Evolutionary conservation across 768 basidiomycete genomes (phyloP).

Genomic region (Rossbeevera mucosa): DNA sequence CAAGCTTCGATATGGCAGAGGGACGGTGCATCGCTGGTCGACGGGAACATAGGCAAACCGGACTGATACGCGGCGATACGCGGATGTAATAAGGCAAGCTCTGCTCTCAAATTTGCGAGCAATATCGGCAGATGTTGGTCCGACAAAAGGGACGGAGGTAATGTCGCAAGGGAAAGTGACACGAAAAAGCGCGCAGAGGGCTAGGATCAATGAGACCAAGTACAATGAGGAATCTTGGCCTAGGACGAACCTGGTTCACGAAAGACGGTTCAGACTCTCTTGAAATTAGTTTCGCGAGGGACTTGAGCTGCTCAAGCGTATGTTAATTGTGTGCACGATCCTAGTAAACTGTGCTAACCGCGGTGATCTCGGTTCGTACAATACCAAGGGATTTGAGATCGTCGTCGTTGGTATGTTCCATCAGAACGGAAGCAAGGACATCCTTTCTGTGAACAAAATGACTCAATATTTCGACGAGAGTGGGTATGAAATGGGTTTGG

Average conservation of each 20-base stretch:
- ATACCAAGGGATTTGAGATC: conserved; percentile 52
- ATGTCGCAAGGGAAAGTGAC: conserved; percentile 43
- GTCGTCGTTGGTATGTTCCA: conserved; percentile 30
- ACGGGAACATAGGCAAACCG: conserved; percentile 38
- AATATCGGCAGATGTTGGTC: conserved; percentile 29
- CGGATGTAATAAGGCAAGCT: conserved; percentile 37
- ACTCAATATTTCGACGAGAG: conserved; percentile 42
- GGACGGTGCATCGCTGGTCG: conserved; percentile 29
- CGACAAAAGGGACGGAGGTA: conserved; percentile 44
- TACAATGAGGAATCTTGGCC: not conserved
- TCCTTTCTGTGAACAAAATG: conserved; percentile 37
- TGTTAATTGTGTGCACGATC: conserved; percentile 5
- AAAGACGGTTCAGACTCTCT: conserved; percentile 31
- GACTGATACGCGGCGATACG: conserved; percentile 38
- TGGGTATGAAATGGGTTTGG: conserved; percentile 33
- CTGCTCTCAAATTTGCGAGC: conserved; percentile 31
- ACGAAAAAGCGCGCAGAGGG: conserved; percentile 54
- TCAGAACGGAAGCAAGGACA: conserved; percentile 45
- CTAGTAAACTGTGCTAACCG: conserved; percentile 38
- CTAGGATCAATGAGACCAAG: conserved; percentile 26
- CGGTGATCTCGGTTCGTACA: conserved; percentile 50
- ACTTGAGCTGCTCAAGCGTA: conserved; percentile 28
- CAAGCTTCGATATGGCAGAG: conserved; percentile 50
- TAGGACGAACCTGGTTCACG: conserved; percentile 16
- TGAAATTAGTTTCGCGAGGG: conserved; percentile 33